Conservation (phyloP, 2,329 filamentous ascomycete genomes). For the Tolypocladium inflatum region DNA sequence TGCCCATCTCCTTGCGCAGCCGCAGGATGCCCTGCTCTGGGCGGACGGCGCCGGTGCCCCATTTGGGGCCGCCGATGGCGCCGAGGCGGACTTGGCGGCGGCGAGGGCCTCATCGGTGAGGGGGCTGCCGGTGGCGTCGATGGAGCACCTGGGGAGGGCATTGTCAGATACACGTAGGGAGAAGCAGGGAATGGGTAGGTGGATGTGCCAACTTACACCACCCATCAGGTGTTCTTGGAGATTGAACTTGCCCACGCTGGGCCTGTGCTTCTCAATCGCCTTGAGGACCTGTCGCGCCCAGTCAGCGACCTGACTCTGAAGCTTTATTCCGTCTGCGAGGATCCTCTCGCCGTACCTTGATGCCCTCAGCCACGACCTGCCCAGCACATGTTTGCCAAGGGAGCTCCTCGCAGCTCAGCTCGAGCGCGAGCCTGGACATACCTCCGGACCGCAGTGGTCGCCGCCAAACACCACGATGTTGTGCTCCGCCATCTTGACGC, state of each 20-base stretch:
- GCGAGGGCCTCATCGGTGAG: constrained; percentile 75
- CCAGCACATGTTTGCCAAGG: constrained; percentile 9
- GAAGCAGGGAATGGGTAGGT: background rate
- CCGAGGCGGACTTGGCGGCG: constrained; percentile 78
- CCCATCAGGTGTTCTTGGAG: constrained; percentile 85
- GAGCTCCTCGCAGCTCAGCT: constrained; percentile 1
- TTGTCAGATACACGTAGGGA: background rate
- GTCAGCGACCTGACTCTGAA: background rate
- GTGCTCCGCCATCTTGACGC: constrained; percentile 49
- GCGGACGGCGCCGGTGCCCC: constrained; percentile 79
- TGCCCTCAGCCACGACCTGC: constrained; percentile 68
- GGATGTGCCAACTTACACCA: constrained; percentile 54
- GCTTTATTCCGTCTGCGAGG: background rate
- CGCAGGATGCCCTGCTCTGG: constrained; percentile 87
- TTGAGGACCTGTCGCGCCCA: constrained; percentile 55
- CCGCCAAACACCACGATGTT: constrained; percentile 76
- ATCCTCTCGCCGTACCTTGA: constrained; percentile 54
- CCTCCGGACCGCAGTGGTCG: constrained; percentile 82
- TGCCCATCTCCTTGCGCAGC: constrained; percentile 86
- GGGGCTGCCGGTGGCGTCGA: constrained; percentile 69
- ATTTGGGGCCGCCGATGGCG: constrained; percentile 93
- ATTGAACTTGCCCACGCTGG: constrained; percentile 68
- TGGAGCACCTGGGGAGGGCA: constrained; percentile 57
- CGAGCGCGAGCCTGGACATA: constrained; percentile 27
- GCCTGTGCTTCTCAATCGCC: constrained; percentile 62